Evolutionary conservation across 345 rosid genomes (phyloP).

Genomic region (Nephelium lappaceum): DNA sequence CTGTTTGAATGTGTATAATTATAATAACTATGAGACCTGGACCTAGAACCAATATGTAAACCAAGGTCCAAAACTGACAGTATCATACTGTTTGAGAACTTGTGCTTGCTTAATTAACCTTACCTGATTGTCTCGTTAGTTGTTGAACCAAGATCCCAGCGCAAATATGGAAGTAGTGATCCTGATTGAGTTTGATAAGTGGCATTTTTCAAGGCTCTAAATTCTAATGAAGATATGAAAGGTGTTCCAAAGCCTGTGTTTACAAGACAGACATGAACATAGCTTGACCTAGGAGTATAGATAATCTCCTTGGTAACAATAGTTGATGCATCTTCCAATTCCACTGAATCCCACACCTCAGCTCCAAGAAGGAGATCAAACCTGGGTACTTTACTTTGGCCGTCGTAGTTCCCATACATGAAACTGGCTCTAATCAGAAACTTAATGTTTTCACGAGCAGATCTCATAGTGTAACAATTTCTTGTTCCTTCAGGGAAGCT

Average conservation of each 20-base stretch:
- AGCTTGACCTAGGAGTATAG: not conserved
- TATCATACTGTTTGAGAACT: no score
- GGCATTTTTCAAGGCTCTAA: slow-evolving; percentile 12
- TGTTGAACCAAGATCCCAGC: not conserved
- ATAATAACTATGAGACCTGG: no score
- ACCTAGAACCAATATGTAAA: no score
- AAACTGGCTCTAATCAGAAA: slow-evolving; percentile 28
- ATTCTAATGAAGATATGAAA: slow-evolving; percentile 25
- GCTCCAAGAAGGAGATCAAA: slow-evolving; percentile 24
- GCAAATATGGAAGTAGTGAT: not conserved
- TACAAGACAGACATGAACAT: not conserved
- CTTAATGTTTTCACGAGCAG: not conserved
- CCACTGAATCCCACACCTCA: slow-evolving; percentile 15
- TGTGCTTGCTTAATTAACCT: no score
- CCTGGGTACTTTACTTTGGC: not conserved
- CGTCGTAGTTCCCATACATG: slow-evolving; percentile 37
- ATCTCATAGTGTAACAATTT: slow-evolving; percentile 30
- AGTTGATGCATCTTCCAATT: not conserved
- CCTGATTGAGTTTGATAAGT: slow-evolving; percentile 16
- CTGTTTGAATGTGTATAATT: no score
- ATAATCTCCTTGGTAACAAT: slow-evolving; percentile 12
- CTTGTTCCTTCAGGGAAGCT: slow-evolving; percentile 15
- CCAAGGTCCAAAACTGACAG: no score
- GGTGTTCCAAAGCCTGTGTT: slow-evolving; percentile 22
- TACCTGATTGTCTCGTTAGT: not conserved